Conservation (phyloP, 1,139 yeast genomes). For the Blastobotrys malaysiensis region DNA sequence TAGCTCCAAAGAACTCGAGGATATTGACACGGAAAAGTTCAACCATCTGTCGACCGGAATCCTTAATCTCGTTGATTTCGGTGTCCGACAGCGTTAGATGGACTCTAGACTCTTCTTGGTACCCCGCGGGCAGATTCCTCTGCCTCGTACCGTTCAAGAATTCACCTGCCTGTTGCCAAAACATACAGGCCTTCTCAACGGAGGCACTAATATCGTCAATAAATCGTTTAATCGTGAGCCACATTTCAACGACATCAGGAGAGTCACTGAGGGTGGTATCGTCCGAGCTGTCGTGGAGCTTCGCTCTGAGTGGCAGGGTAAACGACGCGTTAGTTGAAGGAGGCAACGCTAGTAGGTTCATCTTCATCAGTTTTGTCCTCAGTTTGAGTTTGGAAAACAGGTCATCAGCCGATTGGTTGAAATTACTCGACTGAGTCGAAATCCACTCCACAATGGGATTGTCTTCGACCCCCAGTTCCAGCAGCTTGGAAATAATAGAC, state of each 20-base stretch:
- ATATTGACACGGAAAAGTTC: slow-evolving; percentile 24
- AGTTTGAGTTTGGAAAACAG: slow-evolving; percentile 35
- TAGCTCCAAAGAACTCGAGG: slow-evolving; percentile 26
- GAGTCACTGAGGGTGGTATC: slow-evolving; percentile 36
- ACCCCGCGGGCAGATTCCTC: slow-evolving; percentile 39
- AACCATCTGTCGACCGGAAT: slow-evolving; percentile 25
- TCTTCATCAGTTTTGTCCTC: slow-evolving; percentile 31
- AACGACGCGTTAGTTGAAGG: slow-evolving; percentile 23
- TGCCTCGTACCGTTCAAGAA: slow-evolving; percentile 44
- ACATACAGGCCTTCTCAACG: slow-evolving; percentile 35
- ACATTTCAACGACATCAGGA: slow-evolving; percentile 47
- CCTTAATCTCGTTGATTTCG: slow-evolving; percentile 27
- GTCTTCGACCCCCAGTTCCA: slow-evolving; percentile 54
- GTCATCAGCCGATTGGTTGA: slow-evolving; percentile 38
- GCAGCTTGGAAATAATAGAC: slow-evolving; percentile 50
- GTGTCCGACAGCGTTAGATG: slow-evolving; percentile 30
- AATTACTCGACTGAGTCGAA: slow-evolving; percentile 40
- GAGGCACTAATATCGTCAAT: slow-evolving; percentile 38
- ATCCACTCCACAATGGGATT: slow-evolving; percentile 66
- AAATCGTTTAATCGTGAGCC: slow-evolving; percentile 45
- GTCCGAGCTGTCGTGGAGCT: slow-evolving; percentile 3
- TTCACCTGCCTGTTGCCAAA: slow-evolving; percentile 44
- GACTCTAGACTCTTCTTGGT: slow-evolving; percentile 37
- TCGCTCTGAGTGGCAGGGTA: slow-evolving; percentile 18
- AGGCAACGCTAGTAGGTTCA: slow-evolving; percentile 28